phyloP scores from a whole-genome alignment of 129 eudicot species.

The Helianthus annuus region DNA sequence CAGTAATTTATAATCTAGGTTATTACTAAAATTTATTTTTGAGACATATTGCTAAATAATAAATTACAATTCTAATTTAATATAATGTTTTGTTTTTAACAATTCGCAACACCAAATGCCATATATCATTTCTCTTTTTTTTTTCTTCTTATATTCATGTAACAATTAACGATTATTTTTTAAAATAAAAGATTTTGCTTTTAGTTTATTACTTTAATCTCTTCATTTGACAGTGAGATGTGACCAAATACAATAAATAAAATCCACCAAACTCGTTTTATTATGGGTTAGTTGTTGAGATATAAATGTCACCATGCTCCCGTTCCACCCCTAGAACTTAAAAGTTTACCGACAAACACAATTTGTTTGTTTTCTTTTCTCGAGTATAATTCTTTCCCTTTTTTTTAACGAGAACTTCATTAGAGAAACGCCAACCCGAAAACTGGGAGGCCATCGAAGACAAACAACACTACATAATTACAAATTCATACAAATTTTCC shows the following conservation, averaged over 20 bases:
- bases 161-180: not conserved
- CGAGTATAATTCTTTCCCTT: too few relatives aligned
- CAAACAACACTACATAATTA: too few relatives aligned
- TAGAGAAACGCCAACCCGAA: too few relatives aligned
- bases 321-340: not conserved
- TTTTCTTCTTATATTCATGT: not conserved
- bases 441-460: too few relatives aligned
- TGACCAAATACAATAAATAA: constrained; percentile 28
- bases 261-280: constrained; percentile 17
- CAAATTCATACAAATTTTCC: too few relatives aligned
- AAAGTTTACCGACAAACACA: constrained; percentile 4
- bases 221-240: constrained; percentile 21
- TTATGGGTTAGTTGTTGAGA: constrained; percentile 26
- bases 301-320: constrained; percentile 20
- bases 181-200: not conserved
- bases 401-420: too few relatives aligned
- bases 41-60: not conserved
- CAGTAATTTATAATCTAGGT: not conserved
- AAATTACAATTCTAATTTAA: not conserved
- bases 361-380: too few relatives aligned
- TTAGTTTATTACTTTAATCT: constrained; percentile 8
- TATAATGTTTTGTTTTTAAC: not conserved
- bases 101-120: not conserved
- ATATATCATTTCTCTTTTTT: not conserved
- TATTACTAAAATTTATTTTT: not conserved